A percentile compares a stretch with the other conserved stretches of the same genome.
Conservation (phyloP, 805 yeast species). For the Debaryomyces maramus region DNA sequence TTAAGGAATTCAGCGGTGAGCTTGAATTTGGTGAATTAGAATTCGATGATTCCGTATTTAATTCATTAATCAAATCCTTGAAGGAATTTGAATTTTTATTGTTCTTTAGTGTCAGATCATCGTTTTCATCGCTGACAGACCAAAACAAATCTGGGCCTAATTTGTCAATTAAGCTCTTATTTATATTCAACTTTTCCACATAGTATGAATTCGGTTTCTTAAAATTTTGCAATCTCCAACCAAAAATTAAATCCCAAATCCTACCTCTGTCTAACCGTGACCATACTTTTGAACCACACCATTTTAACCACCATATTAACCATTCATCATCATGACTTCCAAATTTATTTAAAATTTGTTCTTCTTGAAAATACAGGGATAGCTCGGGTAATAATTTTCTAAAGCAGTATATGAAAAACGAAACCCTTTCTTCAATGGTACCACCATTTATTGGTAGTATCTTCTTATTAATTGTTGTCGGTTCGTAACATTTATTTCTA, state of each 20-base stretch:
- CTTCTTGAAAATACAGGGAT: conserved; percentile 74
- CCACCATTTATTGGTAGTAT: conserved; percentile 58
- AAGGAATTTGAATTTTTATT: conserved; percentile 24
- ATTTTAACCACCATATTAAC: conserved; percentile 94
- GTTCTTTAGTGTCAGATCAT: conserved; percentile 2
- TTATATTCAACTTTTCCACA: conserved; percentile 31
- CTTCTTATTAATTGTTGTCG: conserved; percentile 32
- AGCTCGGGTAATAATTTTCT: conserved; percentile 71
- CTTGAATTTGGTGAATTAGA: conserved; percentile 2
- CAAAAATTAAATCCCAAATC: conserved; percentile 83
- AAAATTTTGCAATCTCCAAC: conserved; percentile 58
- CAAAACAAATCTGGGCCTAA: conserved; percentile 67
- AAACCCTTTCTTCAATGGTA: conserved; percentile 62
- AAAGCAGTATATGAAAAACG: conserved; percentile 64
- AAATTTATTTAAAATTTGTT: conserved; percentile 63
- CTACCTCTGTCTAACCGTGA: conserved; percentile 80
- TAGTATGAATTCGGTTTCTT: conserved; percentile 29
- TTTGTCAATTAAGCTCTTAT: conserved; percentile 29
- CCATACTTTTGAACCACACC: conserved; percentile 84
- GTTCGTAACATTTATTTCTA: conserved; percentile 2
- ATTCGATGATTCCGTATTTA: conserved; percentile 14
- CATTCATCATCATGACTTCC: conserved; percentile 73
- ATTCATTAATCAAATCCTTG: conserved; percentile 30
- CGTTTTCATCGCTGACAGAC: conserved; percentile 31
- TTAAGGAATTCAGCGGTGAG: conserved; percentile 11